Base-by-base conservation (phyloP, 306 rosid species). In the Dalbergia cochinchinensis region DNA sequence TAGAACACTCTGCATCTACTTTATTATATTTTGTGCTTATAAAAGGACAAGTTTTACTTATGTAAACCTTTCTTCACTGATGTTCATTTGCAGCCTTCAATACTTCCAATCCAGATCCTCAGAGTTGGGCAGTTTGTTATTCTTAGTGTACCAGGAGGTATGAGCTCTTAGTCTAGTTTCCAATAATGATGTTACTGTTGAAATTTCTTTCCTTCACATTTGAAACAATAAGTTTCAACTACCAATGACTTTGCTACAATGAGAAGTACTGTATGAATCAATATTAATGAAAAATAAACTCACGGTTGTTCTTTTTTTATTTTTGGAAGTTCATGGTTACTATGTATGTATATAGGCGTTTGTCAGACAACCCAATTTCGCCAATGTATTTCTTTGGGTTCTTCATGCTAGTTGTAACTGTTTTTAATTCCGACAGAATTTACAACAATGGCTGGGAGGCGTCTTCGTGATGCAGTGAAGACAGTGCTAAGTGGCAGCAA, bases 381-480 rank as follows among this genome's bases (percentile, higher is more conserved):
- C 71, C 71, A 10, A 16, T 66, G 11, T 26, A 60, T 74, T 84
- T 85, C 44, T 71, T 31, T 78, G 16, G 57, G 41, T 72, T 75
- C 68, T 65, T 75, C 70, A 77, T 51, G 85, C 68, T 63, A 65
- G 63, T 42, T 62, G 14, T 78, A 60, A 78, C 65, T 74, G 39
- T 53, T 63, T 62, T 75, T 18, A 51, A 69, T 80, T 62, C 71
- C 20, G 51, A 68, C 91, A 95, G 99, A 95, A 74, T 95, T 95
- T 79, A 88, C 99, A 20, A 91, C 99, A 70, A 95, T 95, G 99
- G 98, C 99, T 78, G 99, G 99, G 66, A 89, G 99, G 88, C 97
- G 91, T 18, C 98, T 95, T 33, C 98, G 97, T 42, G 99, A 95
- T 91, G 99, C 97, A 39, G 97, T 95, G 80, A 91, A 71, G 89